Conservation (phyloP, 1,284 basidiomycete genomes). For the Cutaneotrichosporon spelunceum region DNA sequence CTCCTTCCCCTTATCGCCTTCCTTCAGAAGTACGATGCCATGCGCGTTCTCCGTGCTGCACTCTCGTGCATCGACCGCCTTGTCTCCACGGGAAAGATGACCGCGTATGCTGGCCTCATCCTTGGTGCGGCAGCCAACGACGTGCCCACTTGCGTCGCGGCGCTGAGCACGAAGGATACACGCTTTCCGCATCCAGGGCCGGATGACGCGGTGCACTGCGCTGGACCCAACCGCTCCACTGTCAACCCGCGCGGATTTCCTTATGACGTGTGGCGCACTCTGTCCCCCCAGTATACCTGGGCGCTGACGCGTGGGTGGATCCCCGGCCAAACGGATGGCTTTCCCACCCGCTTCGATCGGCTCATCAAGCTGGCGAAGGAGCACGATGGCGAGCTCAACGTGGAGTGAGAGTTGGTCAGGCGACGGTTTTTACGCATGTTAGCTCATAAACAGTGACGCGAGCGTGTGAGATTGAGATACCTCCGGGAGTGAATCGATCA, state of each 20-base stretch:
- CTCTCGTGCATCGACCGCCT: background rate
- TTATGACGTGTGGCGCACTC: background rate
- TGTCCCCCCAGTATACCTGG: background rate
- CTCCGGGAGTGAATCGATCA: background rate
- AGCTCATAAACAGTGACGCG: background rate
- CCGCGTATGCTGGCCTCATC: background rate
- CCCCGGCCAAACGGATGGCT: background rate
- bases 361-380: background rate
- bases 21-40: constrained; percentile 7
- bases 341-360: background rate
- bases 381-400: background rate
- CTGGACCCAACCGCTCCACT: background rate
- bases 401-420: too few species aligned
- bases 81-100: background rate
- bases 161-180: background rate
- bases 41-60: background rate
- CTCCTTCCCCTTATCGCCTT: constrained; percentile 4
- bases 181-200: background rate
- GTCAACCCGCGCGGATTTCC: constrained; percentile 4
- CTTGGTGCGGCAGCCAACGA: background rate
- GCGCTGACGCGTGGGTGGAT: constrained; percentile 2
- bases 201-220: background rate
- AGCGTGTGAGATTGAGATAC: too few species aligned
- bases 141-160: background rate
- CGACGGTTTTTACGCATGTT: too few species aligned